Evolutionary conservation across 2,329 filamentous ascomycete species (phyloP).

Genomic region (Monilinia fructicola): DNA sequence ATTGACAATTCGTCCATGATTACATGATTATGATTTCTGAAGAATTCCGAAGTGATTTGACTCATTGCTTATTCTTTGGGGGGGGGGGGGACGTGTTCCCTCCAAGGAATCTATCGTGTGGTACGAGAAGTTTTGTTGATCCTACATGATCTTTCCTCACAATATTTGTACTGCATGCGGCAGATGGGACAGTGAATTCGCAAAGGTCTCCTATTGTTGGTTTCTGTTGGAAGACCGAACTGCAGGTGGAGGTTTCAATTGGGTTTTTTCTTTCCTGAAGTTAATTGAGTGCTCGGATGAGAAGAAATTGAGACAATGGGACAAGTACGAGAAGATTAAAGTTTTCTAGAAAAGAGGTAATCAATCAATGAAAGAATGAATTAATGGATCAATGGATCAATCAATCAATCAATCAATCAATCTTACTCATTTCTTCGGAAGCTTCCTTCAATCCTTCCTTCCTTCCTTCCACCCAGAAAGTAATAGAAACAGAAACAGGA

Average conservation of each 20-base stretch:
- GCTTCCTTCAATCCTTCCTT: background rate
- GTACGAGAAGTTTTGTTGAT: background rate
- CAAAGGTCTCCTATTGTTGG: conserved; percentile 7
- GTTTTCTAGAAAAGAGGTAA: background rate
- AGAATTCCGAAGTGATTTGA: conserved; percentile 1
- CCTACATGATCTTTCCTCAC: conserved; percentile 12
- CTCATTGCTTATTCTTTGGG: conserved; percentile 11
- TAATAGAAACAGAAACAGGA: background rate
- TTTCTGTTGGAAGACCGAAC: background rate
- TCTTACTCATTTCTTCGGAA: conserved; percentile 13
- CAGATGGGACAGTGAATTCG: conserved; percentile 7
- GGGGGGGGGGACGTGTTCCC: background rate
- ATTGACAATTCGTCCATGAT: conserved; percentile 19
- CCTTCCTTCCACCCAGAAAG: background rate
- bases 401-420: background rate
- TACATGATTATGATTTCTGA: conserved; percentile 22
- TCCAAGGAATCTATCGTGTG: conserved; percentile 2
- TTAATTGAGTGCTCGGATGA: background rate
- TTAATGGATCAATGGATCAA: no score
- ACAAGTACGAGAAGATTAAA: background rate
- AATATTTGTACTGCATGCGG: conserved; percentile 13
- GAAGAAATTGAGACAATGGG: background rate
- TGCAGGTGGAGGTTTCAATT: conserved; percentile 4
- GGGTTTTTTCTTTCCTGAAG: background rate
- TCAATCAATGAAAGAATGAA: no score